Evolutionary conservation across 768 basidiomycete species (phyloP).

Genomic region (Amylocystis lapponica): DNA sequence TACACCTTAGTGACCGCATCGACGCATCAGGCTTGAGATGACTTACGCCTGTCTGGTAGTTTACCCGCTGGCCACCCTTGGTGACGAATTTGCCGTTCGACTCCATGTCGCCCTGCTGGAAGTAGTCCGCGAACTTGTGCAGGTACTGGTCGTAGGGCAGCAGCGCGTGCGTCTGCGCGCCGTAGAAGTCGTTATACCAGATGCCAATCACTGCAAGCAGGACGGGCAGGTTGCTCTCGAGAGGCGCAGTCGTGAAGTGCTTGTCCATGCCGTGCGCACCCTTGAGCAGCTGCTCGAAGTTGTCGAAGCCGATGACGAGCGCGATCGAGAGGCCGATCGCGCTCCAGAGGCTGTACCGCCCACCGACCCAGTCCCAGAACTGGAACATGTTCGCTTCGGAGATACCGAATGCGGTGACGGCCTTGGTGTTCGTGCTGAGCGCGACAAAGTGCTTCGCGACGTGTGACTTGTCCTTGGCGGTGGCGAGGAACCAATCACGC

Average conservation of each 20-base stretch:
- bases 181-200: conserved; percentile 99
- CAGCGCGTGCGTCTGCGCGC: conserved; percentile 90
- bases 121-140: conserved; percentile 99
- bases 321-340: conserved; percentile 96
- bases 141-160: conserved; percentile 99
- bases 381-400: conserved; percentile 93
- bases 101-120: conserved; percentile 99
- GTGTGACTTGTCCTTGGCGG: conserved; percentile 81
- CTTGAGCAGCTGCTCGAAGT: conserved; percentile 83
- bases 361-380: conserved; percentile 99
- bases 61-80: conserved; percentile 85
- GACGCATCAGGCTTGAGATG: not conserved
- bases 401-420: conserved; percentile 92
- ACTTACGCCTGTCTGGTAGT: conserved; percentile 94
- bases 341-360: conserved; percentile 96
- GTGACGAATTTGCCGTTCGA: conserved; percentile 97
- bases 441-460: conserved; percentile 99
- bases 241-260: conserved; percentile 85
- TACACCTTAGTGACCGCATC: conserved; percentile 3
- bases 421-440: conserved; percentile 91
- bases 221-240: conserved; percentile 91
- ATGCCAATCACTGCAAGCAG: conserved; percentile 84
- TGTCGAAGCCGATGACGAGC: conserved; percentile 87
- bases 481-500: conserved; percentile 85
- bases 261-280: conserved; percentile 98